Evolutionary conservation across 768 basidiomycete genomes (phyloP).

Genomic region (Xerocomus brunneocitrinus): DNA sequence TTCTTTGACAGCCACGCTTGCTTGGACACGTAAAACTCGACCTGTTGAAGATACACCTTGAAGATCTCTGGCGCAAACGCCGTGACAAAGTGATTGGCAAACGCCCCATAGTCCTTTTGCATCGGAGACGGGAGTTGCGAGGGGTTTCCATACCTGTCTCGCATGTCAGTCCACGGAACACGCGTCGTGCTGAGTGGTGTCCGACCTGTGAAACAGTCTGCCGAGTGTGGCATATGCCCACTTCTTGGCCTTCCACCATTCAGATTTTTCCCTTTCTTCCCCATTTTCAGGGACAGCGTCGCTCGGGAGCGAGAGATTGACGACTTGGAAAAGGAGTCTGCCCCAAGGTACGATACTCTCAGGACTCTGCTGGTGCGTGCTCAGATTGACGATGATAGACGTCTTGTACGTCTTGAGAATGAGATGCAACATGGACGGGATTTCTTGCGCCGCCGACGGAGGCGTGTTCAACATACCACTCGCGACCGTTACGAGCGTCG

Average conservation of each 20-base stretch:
- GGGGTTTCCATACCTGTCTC: constrained; percentile 72
- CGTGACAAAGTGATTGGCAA: constrained; percentile 73
- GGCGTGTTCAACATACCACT: constrained; percentile 61
- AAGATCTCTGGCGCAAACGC: constrained; percentile 85
- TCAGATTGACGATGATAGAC: constrained; percentile 71
- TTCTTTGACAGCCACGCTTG: constrained; percentile 80
- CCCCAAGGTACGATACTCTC: constrained; percentile 88
- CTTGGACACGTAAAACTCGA: constrained; percentile 65
- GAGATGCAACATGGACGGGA: constrained; percentile 79
- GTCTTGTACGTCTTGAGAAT: constrained; percentile 86
- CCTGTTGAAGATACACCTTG: constrained; percentile 64
- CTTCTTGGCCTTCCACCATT: constrained; percentile 93
- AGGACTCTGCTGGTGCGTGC: constrained; percentile 64
- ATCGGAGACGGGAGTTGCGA: constrained; percentile 75
- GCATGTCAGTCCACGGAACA: constrained; percentile 4
- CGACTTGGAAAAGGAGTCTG: constrained; percentile 70
- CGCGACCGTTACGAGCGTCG: constrained; percentile 71
- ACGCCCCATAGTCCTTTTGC: constrained; percentile 62
- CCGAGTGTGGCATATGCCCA: constrained; percentile 87
- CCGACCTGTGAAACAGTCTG: constrained; percentile 69
- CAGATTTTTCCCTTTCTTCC: constrained; percentile 70
- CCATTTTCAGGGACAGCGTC: constrained; percentile 65
- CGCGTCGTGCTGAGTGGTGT: background rate
- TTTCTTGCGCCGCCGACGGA: constrained; percentile 58
- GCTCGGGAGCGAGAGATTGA: constrained; percentile 65